These are phyloP conservation scores for Trichoderma aggressivum DNA, from an alignment of 2,329 filamentous ascomycete genomes.

Conservation along the genomic window DNA sequence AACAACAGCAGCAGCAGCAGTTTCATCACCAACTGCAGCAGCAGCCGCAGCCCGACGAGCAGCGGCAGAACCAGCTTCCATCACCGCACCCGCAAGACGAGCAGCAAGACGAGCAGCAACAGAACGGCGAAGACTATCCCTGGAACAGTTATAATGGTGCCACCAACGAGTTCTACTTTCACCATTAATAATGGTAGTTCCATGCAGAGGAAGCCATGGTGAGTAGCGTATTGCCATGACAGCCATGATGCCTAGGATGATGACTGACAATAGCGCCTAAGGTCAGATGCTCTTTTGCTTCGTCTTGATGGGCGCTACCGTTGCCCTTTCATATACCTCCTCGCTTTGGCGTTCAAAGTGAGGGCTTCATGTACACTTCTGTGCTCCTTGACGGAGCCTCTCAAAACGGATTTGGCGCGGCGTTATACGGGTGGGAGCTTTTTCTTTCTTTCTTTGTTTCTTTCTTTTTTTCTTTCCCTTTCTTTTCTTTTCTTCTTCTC, in stretches of 20 bases:
- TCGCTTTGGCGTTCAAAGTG: not conserved
- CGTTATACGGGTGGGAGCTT: not conserved
- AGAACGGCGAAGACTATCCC: not conserved
- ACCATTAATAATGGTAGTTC: not conserved
- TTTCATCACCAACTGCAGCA: not conserved
- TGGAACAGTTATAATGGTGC: not conserved
- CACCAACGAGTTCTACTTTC: not conserved
- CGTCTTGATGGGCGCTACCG: not conserved
- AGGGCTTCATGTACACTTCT: not conserved
- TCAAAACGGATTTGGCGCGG: not conserved
- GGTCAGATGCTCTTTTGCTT: too few relatives aligned
- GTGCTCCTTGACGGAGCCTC: not conserved
- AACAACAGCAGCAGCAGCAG: not conserved
- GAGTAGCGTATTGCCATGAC: not conserved
- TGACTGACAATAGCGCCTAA: not conserved
- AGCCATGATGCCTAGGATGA: not conserved
- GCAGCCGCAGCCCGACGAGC: not conserved
- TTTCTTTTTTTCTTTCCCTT: not conserved
- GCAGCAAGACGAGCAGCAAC: not conserved
- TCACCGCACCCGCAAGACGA: not conserved
- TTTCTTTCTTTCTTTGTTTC: not conserved
- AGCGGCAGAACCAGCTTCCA: not conserved
- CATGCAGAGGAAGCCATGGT: not conserved
- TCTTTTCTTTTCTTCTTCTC: not conserved
- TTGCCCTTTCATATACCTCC: not conserved